Percentiles rank a stretch among this genome's conserved stretches.
Evolutionary conservation across 2,329 filamentous ascomycete species (phyloP).

Genomic region (Penicillium sp.): DNA sequence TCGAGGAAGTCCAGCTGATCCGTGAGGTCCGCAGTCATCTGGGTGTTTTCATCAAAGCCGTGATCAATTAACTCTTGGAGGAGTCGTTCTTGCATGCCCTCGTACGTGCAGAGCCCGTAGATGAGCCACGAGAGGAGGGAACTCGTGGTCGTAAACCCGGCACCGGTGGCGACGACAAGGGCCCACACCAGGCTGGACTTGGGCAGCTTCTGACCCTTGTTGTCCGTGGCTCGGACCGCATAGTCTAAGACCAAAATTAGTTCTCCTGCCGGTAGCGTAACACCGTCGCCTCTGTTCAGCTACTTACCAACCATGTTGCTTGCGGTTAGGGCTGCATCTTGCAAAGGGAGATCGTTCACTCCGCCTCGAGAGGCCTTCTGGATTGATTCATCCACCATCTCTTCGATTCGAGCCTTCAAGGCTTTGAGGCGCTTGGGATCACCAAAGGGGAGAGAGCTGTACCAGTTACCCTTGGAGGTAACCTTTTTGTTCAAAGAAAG

Average conservation of each 20-base stretch:
- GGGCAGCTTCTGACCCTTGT: constrained; percentile 57
- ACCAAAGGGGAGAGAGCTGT: constrained; percentile 59
- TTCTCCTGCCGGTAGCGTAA: no score
- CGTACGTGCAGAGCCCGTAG: constrained; percentile 56
- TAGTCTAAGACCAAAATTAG: no score
- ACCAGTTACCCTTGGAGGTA: constrained; percentile 58
- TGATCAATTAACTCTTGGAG: constrained; percentile 60
- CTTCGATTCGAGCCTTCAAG: constrained; percentile 18
- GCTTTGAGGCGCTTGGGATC: constrained; percentile 50
- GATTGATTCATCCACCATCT: constrained; percentile 27
- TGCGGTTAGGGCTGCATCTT: constrained; percentile 49
- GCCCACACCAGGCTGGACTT: constrained; percentile 42
- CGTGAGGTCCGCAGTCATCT: constrained; percentile 52
- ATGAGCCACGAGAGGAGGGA: constrained; percentile 61
- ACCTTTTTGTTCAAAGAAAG: constrained; percentile 62
- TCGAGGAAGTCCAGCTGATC: constrained; percentile 49
- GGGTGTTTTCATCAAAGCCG: constrained; percentile 46
- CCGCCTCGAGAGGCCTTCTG: constrained; percentile 23
- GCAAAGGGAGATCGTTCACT: constrained; percentile 32
- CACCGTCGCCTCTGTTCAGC: no score
- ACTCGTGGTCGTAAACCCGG: constrained; percentile 63
- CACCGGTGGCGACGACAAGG: constrained; percentile 56
- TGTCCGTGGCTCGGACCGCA: constrained; percentile 55
- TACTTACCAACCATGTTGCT: constrained; percentile 44
- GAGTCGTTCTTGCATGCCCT: constrained; percentile 58